phyloP scores from a whole-genome alignment of 73 alveolate genomes.

The Tetrahymena thermophila region DNA sequence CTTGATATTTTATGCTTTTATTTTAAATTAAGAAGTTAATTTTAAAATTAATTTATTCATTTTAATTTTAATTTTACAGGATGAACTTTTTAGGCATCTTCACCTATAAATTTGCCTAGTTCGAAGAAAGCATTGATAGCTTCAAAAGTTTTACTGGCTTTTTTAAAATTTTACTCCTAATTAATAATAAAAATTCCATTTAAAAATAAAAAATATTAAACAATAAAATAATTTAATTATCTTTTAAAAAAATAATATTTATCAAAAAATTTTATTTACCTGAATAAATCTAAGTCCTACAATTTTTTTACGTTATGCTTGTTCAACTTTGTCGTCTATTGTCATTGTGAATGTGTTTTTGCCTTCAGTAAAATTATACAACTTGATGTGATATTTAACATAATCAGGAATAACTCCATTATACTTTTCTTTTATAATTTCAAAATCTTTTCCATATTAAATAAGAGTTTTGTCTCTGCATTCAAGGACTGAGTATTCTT shows the following conservation, averaged over 20 bases:
- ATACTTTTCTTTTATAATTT: constrained; percentile 11
- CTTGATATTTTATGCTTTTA: neutral
- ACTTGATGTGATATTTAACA: constrained; percentile 8
- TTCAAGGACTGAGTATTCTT: constrained; percentile 6
- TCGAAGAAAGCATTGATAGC: constrained; percentile 39
- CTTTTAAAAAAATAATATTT: too few relatives aligned
- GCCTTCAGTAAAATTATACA: constrained; percentile 35
- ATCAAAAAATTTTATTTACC: neutral
- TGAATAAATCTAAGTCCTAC: constrained; percentile 22
- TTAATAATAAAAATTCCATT: neutral
- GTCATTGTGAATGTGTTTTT: constrained; percentile 33
- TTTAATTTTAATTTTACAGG: neutral
- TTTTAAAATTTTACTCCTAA: constrained; percentile 11
- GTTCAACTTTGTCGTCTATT: constrained; percentile 26
- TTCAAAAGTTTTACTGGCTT: constrained; percentile 30
- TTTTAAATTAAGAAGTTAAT: neutral
- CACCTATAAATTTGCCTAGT: constrained; percentile 29
- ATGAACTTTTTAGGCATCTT: neutral
- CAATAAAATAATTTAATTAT: too few relatives aligned
- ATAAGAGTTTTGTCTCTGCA: constrained; percentile 18
- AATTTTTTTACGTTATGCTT: constrained; percentile 24
- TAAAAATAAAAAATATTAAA: too few relatives aligned
- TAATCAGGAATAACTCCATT: constrained; percentile 7
- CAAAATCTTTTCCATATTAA: constrained; percentile 33
- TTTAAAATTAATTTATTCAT: too few relatives aligned